Percentiles rank a stretch among this genome's conserved stretches.
Conservation (phyloP, 164 flowering plant species). For the Cinnamomum micranthum region DNA sequence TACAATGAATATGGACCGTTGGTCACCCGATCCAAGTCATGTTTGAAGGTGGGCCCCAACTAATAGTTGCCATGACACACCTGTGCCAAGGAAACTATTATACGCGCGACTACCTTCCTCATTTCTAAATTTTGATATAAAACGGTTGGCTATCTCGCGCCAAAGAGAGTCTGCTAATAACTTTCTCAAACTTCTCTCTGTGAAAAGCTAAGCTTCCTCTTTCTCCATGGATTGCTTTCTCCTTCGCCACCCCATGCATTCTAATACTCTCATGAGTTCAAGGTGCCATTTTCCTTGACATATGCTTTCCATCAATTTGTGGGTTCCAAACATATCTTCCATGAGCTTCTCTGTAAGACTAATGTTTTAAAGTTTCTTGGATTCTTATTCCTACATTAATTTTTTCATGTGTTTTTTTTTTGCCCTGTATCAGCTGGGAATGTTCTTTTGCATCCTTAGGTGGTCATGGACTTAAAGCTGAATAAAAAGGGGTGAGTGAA, state of each 20-base stretch:
- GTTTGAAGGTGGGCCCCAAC: too few species aligned
- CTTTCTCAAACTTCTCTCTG: background rate
- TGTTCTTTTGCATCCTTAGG: conserved; percentile 14
- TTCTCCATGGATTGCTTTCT: conserved; percentile 25
- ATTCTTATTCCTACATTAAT: too few species aligned
- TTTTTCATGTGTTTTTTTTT: background rate
- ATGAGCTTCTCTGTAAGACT: background rate
- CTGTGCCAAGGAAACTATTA: too few species aligned
- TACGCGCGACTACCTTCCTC: background rate
- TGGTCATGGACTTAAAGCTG: conserved; percentile 12
- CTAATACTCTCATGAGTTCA: conserved; percentile 18
- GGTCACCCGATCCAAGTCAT: too few species aligned
- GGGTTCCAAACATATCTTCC: background rate
- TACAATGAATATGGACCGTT: too few species aligned
- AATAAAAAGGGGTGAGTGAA: conserved; percentile 19
- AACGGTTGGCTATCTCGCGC: background rate
- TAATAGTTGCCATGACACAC: too few species aligned
- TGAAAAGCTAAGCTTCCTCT: background rate
- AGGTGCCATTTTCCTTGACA: conserved; percentile 16
- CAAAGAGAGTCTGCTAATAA: background rate
- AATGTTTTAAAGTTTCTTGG: too few species aligned
- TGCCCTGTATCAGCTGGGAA: conserved; percentile 23
- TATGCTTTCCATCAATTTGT: background rate
- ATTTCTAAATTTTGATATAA: background rate
- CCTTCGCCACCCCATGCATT: conserved; percentile 22